Evolutionary conservation across 1,139 yeast species (phyloP).

Genomic region (Suhomyces yuchorum): DNA sequence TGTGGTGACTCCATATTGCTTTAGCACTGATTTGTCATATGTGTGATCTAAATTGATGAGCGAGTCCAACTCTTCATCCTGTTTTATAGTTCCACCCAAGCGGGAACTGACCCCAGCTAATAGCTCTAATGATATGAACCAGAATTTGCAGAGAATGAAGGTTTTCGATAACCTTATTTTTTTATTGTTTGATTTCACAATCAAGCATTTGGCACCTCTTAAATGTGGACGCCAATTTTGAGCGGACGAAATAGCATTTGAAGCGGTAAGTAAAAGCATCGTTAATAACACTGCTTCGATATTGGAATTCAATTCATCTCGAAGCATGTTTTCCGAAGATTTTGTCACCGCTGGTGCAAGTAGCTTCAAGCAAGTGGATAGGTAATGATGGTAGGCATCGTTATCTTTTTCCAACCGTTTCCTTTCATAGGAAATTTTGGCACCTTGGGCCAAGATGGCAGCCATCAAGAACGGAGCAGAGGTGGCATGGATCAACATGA

Average conservation of each 20-base stretch:
- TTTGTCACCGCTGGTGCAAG: conserved; percentile 22
- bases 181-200: conserved; percentile 17
- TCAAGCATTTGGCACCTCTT: conserved; percentile 24
- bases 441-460: conserved; percentile 25
- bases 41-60: conserved; percentile 16
- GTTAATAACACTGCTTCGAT: conserved; percentile 25
- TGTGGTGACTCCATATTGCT: conserved; percentile 19
- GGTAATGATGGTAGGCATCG: conserved; percentile 21
- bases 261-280: conserved; percentile 21
- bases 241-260: conserved; percentile 22
- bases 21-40: conserved; percentile 18
- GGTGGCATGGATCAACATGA: conserved; percentile 20
- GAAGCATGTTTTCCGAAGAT: conserved; percentile 10
- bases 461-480: conserved; percentile 24
- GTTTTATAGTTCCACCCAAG: conserved; percentile 22
- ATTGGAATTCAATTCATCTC: conserved; percentile 15
- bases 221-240: conserved; percentile 27
- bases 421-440: conserved; percentile 17
- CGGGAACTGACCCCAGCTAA: conserved; percentile 22
- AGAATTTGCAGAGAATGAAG: conserved; percentile 22
- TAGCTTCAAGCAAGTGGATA: conserved; percentile 21
- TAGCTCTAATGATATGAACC: conserved; percentile 24
- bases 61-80: conserved; percentile 19
- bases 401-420: conserved; percentile 19
- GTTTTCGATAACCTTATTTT: conserved; percentile 15